Evolutionary conservation across 768 basidiomycete genomes (phyloP), one percentile per base, ranked within the genome.

Genomic region (Rhizopogon sp.): DNA sequence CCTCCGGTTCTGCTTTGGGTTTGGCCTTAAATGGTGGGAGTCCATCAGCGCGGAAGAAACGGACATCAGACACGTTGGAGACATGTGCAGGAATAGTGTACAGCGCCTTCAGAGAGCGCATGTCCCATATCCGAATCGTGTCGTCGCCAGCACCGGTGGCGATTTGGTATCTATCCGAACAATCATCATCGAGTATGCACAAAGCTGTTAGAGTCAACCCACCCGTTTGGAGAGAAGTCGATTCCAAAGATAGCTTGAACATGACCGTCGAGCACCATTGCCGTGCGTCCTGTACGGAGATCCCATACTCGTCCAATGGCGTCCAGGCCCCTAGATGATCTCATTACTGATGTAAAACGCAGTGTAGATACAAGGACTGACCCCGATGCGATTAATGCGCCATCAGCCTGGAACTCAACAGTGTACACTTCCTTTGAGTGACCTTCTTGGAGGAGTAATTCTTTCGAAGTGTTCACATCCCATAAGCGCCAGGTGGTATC

Each of bases 241-340:
- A 95, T 87, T 5, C 90, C 77, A 57, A 92, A 88, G 59, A 99
- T 93, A 58, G 91, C 87, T 70, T 96, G 87, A 2, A 95, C 88
- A 60, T 99, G 97, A 1, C 97, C 97, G 59, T 98, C 96, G 37
- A 99, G 82, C 3, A 98, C 93, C 94, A 98, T 97, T 0, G 94
- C 93, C 1, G 96, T 98, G 63, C 91, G 78, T 6, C 97, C 97
- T 13, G 94, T 95, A 45, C 97, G 83, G 17, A 96, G 68, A 71
- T 99, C 97, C 97, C 97, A 99, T 4, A 98, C 89, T 33, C 97
- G 86, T 1, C 93, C 97, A 63, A 98, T 93, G 2, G 94, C 95
- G 64, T 99, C 97, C 22, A 98, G 80, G 20, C 97, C 97, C 33
- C 95, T 98, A 60, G 22, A 52, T 17, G 29, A 17, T 31, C 28